Evolutionary conservation across 2,329 filamentous ascomycete genomes (phyloP).

Genomic region (Raffaelea deltoideospora): DNA sequence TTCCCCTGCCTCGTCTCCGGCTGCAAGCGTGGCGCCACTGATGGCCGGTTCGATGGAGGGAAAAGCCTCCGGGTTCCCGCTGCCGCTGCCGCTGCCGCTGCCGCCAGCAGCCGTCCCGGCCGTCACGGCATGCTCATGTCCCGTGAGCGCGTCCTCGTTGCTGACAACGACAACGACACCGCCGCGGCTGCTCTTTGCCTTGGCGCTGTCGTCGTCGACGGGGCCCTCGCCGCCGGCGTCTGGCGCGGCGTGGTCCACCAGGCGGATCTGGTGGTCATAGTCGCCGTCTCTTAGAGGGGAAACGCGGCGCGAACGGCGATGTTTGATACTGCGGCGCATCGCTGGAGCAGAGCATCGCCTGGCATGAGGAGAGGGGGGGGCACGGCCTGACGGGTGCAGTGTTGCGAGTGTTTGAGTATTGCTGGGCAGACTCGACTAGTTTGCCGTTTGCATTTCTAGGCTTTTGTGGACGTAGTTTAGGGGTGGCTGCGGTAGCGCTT

Average conservation of each 20-base stretch:
- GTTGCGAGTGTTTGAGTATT: too few species aligned
- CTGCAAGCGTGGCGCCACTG: too few species aligned
- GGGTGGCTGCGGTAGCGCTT: too few species aligned
- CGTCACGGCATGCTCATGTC: not conserved
- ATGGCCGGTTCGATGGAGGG: too few species aligned
- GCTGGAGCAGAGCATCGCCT: slow-evolving; percentile 6
- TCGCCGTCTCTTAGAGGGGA: slow-evolving; percentile 40
- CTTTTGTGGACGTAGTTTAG: too few species aligned
- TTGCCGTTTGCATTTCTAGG: too few species aligned
- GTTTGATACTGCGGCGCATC: slow-evolving; percentile 24
- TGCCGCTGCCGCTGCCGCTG: not conserved
- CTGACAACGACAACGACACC: not conserved
- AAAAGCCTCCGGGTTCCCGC: not conserved
- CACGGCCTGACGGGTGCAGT: too few species aligned
- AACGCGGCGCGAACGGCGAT: slow-evolving; percentile 39
- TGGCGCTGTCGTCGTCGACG: not conserved
- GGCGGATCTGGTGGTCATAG: slow-evolving; percentile 56
- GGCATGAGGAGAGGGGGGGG: too few species aligned
- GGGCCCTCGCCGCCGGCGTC: slow-evolving; percentile 12
- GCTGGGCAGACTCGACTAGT: too few species aligned
- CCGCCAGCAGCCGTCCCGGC: not conserved
- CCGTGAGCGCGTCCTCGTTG: too few species aligned
- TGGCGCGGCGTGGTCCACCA: slow-evolving; percentile 43
- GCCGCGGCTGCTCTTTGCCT: not conserved
- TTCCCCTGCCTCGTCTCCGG: too few species aligned